A percentile compares a stretch with the other conserved stretches of the same genome.
These are phyloP conservation scores for Sesbania bispinosa DNA, from an alignment of 306 rosid genomes.

Conservation along the genomic window DNA sequence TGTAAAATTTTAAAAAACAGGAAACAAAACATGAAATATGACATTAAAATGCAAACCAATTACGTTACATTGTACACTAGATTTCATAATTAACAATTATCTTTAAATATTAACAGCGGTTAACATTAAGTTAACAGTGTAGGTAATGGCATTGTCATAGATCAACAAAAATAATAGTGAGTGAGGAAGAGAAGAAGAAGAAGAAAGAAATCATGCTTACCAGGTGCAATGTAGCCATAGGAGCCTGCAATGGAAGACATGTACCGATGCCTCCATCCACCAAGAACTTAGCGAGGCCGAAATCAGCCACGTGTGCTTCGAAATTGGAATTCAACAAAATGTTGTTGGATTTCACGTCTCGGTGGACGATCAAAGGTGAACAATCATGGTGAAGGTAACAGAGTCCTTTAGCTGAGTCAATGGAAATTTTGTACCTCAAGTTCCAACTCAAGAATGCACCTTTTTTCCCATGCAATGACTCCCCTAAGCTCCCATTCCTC, in stretches of 20 bases:
- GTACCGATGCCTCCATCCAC: constrained; percentile 60
- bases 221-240: constrained; percentile 94
- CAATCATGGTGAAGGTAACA: constrained; percentile 94
- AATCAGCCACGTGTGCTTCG: constrained; percentile 89
- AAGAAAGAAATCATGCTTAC: too few species aligned
- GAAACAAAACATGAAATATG: too few species aligned
- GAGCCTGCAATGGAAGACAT: constrained; percentile 94
- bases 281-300: constrained; percentile 87
- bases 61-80: too few species aligned
- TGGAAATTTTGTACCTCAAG: constrained; percentile 70
- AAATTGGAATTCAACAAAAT: constrained; percentile 70
- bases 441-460: constrained; percentile 65
- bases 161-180: too few species aligned
- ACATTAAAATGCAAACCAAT: too few species aligned
- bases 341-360: constrained; percentile 89
- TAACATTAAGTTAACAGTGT: too few species aligned
- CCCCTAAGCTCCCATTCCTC: constrained; percentile 90
- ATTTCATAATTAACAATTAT: too few species aligned
- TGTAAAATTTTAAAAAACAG: too few species aligned
- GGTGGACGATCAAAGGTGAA: constrained; percentile 70
- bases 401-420: constrained; percentile 77
- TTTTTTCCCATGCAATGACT: constrained; percentile 63
- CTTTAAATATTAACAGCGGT: too few species aligned
- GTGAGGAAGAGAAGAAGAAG: too few species aligned
- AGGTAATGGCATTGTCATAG: too few species aligned